These are phyloP conservation scores for Aspergillus puulaauensis DNA, from an alignment of 2,329 filamentous ascomycete species.

Conservation along the genomic window DNA sequence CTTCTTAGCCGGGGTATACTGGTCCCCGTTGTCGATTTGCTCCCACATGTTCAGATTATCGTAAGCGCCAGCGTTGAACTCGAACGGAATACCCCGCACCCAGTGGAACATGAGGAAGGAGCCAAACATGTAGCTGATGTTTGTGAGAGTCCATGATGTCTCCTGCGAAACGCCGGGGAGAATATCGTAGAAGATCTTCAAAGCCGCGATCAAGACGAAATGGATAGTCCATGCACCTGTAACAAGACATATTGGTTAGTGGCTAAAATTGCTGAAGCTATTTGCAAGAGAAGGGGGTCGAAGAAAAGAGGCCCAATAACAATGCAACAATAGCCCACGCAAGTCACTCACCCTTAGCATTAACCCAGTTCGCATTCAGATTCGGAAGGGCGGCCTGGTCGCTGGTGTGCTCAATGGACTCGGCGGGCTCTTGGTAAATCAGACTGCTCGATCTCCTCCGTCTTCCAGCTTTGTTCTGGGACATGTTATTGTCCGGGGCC, in stretches of 20 bases:
- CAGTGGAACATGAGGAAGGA: conserved; percentile 99
- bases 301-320: conserved; percentile 1
- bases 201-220: conserved; percentile 81
- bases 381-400: conserved; percentile 95
- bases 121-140: conserved; percentile 98
- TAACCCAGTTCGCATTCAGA: conserved; percentile 97
- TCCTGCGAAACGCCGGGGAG: conserved; percentile 96
- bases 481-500: conserved; percentile 61
- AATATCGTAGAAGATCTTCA: conserved; percentile 97
- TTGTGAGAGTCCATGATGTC: conserved; percentile 97
- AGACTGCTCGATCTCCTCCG: conserved; percentile 96
- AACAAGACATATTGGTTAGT: conserved; percentile 16
- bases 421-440: conserved; percentile 94
- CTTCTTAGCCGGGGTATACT: conserved; percentile 98
- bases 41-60: conserved; percentile 99
- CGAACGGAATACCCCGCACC: conserved; percentile 95
- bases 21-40: conserved; percentile 98
- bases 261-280: neutral
- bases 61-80: conserved; percentile 97
- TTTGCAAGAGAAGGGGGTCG: neutral
- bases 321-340: conserved; percentile 7
- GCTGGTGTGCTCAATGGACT: conserved; percentile 96
- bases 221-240: conserved; percentile 97
- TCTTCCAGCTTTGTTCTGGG: conserved; percentile 66
- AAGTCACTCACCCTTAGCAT: conserved; percentile 80